These are phyloP conservation scores for Acer negundo DNA, from an alignment of 345 rosid species.

Conservation along the genomic window DNA sequence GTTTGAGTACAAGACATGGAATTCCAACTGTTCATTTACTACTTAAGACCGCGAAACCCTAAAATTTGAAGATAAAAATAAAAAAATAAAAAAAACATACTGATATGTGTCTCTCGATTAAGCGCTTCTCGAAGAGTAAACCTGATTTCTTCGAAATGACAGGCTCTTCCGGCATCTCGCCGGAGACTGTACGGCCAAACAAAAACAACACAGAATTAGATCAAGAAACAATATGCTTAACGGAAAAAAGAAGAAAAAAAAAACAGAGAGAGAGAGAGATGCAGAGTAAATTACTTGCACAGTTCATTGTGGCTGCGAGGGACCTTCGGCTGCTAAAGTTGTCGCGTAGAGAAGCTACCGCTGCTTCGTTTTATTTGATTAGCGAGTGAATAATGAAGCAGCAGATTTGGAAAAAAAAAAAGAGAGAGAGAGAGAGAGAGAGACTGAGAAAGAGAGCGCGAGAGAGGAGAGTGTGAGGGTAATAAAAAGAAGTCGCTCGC, in stretches of 20 bases:
- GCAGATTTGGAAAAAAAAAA: background rate
- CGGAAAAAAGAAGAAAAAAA: background rate
- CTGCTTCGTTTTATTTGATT: conserved; percentile 11
- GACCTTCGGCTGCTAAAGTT: conserved; percentile 27
- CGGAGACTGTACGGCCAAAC: conserved; percentile 59
- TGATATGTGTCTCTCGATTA: conserved; percentile 81
- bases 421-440: background rate
- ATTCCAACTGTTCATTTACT: background rate
- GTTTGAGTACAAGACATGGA: background rate
- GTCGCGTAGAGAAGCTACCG: background rate
- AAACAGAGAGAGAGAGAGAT: background rate
- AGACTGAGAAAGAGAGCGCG: background rate
- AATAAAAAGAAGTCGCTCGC: background rate
- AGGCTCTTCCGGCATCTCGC: conserved; percentile 93
- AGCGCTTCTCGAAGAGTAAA: conserved; percentile 81
- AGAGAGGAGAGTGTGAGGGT: background rate
- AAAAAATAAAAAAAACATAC: conserved; percentile 32
- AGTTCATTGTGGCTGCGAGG: conserved; percentile 58
- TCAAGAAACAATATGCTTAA: background rate
- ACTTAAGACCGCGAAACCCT: conserved; percentile 27
- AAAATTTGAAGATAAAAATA: conserved; percentile 15
- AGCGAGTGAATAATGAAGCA: background rate
- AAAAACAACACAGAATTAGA: conserved; percentile 17
- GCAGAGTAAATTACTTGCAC: conserved; percentile 58
- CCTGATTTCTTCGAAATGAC: conserved; percentile 84